phyloP scores from a whole-genome alignment of 306 rosid species.

The Prunus salicina region DNA sequence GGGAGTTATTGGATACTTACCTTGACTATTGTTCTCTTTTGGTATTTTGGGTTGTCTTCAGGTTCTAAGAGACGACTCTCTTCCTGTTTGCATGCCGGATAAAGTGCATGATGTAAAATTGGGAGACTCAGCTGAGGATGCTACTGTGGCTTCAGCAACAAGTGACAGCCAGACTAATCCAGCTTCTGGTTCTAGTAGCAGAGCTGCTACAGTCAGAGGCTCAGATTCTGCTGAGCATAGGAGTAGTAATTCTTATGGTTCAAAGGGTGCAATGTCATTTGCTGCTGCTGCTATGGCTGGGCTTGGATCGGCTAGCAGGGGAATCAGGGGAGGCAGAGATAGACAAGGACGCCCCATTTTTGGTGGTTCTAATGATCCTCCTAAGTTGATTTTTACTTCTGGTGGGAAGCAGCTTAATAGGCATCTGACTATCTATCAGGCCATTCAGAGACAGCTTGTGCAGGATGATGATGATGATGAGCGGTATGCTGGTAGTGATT shows the following conservation, averaged over 20 bases:
- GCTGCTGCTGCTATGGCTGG: slow-evolving; percentile 99
- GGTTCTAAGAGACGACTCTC: slow-evolving; percentile 91
- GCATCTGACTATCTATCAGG: slow-evolving; percentile 94
- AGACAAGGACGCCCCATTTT: slow-evolving; percentile 71
- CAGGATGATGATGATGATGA: slow-evolving; percentile 97
- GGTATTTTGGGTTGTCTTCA: slow-evolving; percentile 26
- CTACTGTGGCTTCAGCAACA: slow-evolving; percentile 54
- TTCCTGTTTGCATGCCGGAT: slow-evolving; percentile 89
- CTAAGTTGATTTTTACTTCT: slow-evolving; percentile 73
- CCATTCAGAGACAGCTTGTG: slow-evolving; percentile 90
- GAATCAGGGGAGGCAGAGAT: slow-evolving; percentile 86
- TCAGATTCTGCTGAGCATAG: slow-evolving; percentile 71
- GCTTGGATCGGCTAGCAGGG: slow-evolving; percentile 85
- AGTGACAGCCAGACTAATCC: slow-evolving; percentile 71
- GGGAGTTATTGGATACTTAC: not conserved
- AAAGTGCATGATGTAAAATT: slow-evolving; percentile 95
- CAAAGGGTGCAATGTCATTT: slow-evolving; percentile 95
- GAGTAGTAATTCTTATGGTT: slow-evolving; percentile 64
- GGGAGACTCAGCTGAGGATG: slow-evolving; percentile 82
- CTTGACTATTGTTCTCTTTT: not conserved
- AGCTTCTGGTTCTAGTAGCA: slow-evolving; percentile 90
- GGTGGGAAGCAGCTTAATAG: slow-evolving; percentile 93
- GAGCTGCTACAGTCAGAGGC: slow-evolving; percentile 67
- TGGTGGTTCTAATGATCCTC: slow-evolving; percentile 71
- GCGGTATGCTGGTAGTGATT: slow-evolving; percentile 76